phyloP scores from a whole-genome alignment of 1,139 yeast species.

The Magnusiomyces starmeri region DNA sequence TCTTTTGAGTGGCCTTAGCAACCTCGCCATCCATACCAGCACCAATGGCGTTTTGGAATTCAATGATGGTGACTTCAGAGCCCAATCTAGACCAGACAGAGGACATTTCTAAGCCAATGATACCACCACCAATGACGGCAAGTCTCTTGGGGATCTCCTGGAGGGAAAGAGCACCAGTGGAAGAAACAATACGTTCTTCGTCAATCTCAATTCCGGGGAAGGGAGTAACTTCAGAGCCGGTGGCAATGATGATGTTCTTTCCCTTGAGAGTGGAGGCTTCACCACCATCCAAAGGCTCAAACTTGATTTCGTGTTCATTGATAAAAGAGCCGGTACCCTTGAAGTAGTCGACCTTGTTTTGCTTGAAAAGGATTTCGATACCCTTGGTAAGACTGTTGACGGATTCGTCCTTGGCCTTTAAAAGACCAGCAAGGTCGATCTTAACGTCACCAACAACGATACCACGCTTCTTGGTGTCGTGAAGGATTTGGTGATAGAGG shows the following conservation, averaged over 20 bases:
- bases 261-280: conserved; percentile 64
- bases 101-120: conserved; percentile 99
- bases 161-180: conserved; percentile 85
- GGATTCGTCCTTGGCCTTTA: conserved; percentile 86
- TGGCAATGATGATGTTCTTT: conserved; percentile 87
- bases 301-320: conserved; percentile 69
- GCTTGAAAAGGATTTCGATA: conserved; percentile 89
- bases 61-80: conserved; percentile 88
- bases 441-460: conserved; percentile 76
- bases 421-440: conserved; percentile 70
- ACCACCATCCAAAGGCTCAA: conserved; percentile 81
- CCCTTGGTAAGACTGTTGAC: conserved; percentile 89
- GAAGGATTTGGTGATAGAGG: conserved; percentile 78
- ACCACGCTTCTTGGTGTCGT: conserved; percentile 83
- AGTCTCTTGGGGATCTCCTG: conserved; percentile 86
- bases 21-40: conserved; percentile 97
- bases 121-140: conserved; percentile 98
- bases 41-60: conserved; percentile 86
- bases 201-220: conserved; percentile 98
- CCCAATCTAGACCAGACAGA: conserved; percentile 96
- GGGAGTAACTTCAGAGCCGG: conserved; percentile 97
- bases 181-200: conserved; percentile 93
- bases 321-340: conserved; percentile 90
- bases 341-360: conserved; percentile 88
- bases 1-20: conserved; percentile 80